A percentile compares a stretch with the other conserved stretches of the same genome.
These are phyloP conservation scores for Cercospora janseana DNA, from an alignment of 2,329 filamentous ascomycete genomes.

Conservation along the genomic window DNA sequence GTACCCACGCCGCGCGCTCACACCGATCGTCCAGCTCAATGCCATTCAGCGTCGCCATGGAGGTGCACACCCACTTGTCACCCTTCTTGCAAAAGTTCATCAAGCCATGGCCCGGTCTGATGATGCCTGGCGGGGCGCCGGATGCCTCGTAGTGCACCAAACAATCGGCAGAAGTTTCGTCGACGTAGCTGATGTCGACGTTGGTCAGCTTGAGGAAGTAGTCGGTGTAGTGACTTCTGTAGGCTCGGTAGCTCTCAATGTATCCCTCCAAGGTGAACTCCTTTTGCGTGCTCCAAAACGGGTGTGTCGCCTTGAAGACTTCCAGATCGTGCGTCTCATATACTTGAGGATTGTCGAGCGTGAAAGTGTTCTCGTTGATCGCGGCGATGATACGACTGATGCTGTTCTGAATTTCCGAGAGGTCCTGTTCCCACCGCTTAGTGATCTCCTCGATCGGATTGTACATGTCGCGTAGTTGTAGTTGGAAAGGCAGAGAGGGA, in stretches of 20 bases:
- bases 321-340: slow-evolving; percentile 2
- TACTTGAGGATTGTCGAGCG: slow-evolving; percentile 8
- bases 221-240: neutral
- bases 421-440: neutral
- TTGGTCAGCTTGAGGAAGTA: neutral
- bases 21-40: slow-evolving; percentile 6
- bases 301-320: neutral
- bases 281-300: neutral
- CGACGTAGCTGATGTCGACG: slow-evolving; percentile 1
- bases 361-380: slow-evolving; percentile 7
- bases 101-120: neutral
- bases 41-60: slow-evolving; percentile 2
- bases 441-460: neutral
- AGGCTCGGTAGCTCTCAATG: neutral
- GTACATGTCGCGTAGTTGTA: no score
- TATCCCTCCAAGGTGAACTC: slow-evolving; percentile 2
- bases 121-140: neutral
- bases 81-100: slow-evolving; percentile 8
- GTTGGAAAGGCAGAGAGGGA: no score
- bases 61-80: neutral
- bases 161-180: slow-evolving; percentile 4
- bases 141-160: neutral
- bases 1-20: no score
- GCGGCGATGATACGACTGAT: slow-evolving; percentile 3
- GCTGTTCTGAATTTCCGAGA: neutral